Conservation (phyloP, 116 monocot species). For the Zostera marina region DNA sequence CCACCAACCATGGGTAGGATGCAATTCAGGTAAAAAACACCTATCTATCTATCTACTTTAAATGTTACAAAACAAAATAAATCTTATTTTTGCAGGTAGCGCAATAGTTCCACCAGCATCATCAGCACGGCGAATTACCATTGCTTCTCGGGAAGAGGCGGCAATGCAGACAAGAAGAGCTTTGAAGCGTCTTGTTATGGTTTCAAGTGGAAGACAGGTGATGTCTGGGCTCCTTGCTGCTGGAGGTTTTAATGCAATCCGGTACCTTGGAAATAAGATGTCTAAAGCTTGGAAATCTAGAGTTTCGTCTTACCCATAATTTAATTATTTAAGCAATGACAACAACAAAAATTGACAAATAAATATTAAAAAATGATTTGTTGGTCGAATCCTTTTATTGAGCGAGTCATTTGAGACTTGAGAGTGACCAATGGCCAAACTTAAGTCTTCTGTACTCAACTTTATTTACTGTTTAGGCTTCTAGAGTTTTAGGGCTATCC, state of each 20-base stretch:
- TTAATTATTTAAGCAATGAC: neutral
- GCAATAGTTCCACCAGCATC: neutral
- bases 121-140: conserved; percentile 6
- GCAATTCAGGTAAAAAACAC: neutral
- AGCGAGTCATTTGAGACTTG: too few species aligned
- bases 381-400: too few species aligned
- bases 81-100: conserved; percentile 15
- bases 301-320: neutral
- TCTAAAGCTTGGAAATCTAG: conserved; percentile 72
- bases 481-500: too few species aligned
- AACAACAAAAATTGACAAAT: too few species aligned
- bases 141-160: conserved; percentile 46
- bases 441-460: too few species aligned
- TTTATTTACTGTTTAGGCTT: too few species aligned
- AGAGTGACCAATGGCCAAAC: too few species aligned
- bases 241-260: conserved; percentile 56
- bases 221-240: conserved; percentile 55
- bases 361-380: too few species aligned
- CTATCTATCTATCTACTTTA: neutral
- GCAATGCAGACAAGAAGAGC: conserved; percentile 25
- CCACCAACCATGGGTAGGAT: neutral
- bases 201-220: conserved; percentile 67
- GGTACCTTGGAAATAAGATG: conserved; percentile 65
- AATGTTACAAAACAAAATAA: neutral
- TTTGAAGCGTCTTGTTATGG: conserved; percentile 45